phyloP scores from a whole-genome alignment of 306 rosid species.

The Cicer chorassanicum region DNA sequence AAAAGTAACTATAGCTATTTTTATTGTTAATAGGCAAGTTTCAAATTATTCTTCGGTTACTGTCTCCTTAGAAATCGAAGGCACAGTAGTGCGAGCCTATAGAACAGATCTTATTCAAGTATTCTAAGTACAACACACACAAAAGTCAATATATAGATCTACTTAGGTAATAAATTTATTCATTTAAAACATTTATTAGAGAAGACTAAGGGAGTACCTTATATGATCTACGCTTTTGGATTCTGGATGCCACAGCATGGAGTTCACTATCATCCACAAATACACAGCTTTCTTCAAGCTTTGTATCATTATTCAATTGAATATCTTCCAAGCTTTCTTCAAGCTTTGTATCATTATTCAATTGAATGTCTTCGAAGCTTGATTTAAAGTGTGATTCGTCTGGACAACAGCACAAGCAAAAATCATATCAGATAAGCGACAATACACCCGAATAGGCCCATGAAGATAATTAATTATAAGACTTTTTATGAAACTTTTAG shows the following conservation, averaged over 20 bases:
- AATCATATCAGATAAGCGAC: constrained; percentile 27
- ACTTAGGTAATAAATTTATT: background rate
- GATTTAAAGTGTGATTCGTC: constrained; percentile 49
- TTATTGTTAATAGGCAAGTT: background rate
- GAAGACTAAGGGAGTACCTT: constrained; percentile 57
- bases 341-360: constrained; percentile 57
- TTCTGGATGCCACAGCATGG: constrained; percentile 60
- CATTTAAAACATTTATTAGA: constrained; percentile 14
- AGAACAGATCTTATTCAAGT: no score
- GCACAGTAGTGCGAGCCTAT: no score
- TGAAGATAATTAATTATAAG: constrained; percentile 1
- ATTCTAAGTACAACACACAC: constrained; percentile 10
- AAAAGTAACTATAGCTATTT: constrained; percentile 17
- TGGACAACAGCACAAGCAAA: constrained; percentile 53
- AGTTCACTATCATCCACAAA: constrained; percentile 60
- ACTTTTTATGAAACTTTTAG: background rate
- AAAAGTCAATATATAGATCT: constrained; percentile 3
- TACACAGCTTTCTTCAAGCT: constrained; percentile 57
- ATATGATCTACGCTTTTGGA: constrained; percentile 75
- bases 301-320: constrained; percentile 61
- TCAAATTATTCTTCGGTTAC: background rate
- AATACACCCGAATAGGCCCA: constrained; percentile 12
- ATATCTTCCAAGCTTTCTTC: constrained; percentile 60
- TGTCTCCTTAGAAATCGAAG: no score
- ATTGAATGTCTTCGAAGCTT: constrained; percentile 62